phyloP scores from a whole-genome alignment of 2,329 filamentous ascomycete genomes.

The Epichloe hybrida region DNA sequence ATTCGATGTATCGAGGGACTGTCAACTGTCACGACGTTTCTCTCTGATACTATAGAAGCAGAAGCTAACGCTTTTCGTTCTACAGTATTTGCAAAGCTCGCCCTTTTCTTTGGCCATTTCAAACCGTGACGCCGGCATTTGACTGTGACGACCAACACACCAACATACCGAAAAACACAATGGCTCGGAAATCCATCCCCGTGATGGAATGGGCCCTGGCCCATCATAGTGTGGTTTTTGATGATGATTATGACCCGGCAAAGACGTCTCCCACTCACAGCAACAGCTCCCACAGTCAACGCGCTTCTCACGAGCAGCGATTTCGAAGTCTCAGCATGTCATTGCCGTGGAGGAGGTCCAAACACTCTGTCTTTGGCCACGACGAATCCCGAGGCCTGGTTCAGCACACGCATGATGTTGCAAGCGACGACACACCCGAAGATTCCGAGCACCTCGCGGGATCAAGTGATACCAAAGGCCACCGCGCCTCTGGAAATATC shows the following conservation, averaged over 20 bases:
- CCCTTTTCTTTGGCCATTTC: no score
- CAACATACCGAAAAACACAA: background rate
- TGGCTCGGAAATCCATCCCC: constrained; percentile 4
- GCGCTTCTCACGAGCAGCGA: constrained; percentile 21
- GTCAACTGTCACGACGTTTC: no score
- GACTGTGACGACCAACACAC: background rate
- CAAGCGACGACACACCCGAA: constrained; percentile 20
- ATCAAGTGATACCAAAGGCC: constrained; percentile 13
- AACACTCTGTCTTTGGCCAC: constrained; percentile 25
- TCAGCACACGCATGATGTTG: constrained; percentile 18
- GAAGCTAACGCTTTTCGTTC: background rate
- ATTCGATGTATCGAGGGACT: no score
- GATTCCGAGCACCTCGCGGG: constrained; percentile 11
- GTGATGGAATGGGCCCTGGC: constrained; percentile 5
- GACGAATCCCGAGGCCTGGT: constrained; percentile 18
- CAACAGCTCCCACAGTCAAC: background rate
- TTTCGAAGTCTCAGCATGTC: constrained; percentile 37
- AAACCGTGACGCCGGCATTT: no score
- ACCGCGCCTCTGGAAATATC: constrained; percentile 21
- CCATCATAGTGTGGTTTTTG: constrained; percentile 1
- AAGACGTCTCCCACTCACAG: background rate
- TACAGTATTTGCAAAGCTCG: background rate
- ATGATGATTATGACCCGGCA: constrained; percentile 3
- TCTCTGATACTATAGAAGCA: background rate
- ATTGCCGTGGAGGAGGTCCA: constrained; percentile 35